A percentile compares a stretch with the other conserved stretches of the same genome.
These are phyloP conservation scores for Cryptococcus jaspeensis DNA, from an alignment of 1,284 basidiomycete genomes.

Conservation along the genomic window DNA sequence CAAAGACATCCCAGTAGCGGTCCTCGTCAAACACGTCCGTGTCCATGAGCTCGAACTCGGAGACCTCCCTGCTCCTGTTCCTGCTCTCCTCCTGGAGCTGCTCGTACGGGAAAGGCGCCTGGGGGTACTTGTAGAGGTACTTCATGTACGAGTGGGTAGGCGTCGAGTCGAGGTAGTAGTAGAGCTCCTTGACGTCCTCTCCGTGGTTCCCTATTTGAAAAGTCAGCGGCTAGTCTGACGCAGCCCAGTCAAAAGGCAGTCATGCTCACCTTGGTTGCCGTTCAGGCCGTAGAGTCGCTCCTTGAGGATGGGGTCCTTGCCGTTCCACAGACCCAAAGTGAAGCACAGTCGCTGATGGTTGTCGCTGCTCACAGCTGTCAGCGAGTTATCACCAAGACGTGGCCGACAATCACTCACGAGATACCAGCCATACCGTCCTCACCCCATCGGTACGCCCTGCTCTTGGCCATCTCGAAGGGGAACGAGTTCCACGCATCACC, in stretches of 20 bases:
- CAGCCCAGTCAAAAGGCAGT: not conserved
- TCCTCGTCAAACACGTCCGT: slow-evolving; percentile 89
- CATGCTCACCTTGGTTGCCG: slow-evolving; percentile 68
- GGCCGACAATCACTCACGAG: slow-evolving; percentile 53
- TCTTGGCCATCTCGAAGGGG: slow-evolving; percentile 90
- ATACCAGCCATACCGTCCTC: slow-evolving; percentile 97
- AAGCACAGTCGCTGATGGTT: slow-evolving; percentile 94
- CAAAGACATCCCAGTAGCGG: slow-evolving; percentile 96
- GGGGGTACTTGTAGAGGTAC: slow-evolving; percentile 97
- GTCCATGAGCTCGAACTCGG: slow-evolving; percentile 91
- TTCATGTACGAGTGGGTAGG: slow-evolving; percentile 99
- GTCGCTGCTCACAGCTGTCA: slow-evolving; percentile 55
- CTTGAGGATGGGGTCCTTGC: slow-evolving; percentile 89
- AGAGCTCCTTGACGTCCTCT: slow-evolving; percentile 97
- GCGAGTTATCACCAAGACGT: not conserved
- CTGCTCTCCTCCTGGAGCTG: slow-evolving; percentile 83
- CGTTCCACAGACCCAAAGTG: slow-evolving; percentile 91
- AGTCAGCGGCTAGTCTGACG: not conserved
- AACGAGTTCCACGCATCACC: slow-evolving; percentile 98
- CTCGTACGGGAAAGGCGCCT: slow-evolving; percentile 88
- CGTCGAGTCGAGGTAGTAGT: slow-evolving; percentile 97
- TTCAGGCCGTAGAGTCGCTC: slow-evolving; percentile 93
- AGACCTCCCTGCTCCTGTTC: slow-evolving; percentile 76
- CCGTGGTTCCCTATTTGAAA: slow-evolving; percentile 79
- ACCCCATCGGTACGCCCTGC: slow-evolving; percentile 95